Base-by-base conservation (phyloP, 2,329 filamentous ascomycete species). In the Furcasterigmium sp. region DNA sequence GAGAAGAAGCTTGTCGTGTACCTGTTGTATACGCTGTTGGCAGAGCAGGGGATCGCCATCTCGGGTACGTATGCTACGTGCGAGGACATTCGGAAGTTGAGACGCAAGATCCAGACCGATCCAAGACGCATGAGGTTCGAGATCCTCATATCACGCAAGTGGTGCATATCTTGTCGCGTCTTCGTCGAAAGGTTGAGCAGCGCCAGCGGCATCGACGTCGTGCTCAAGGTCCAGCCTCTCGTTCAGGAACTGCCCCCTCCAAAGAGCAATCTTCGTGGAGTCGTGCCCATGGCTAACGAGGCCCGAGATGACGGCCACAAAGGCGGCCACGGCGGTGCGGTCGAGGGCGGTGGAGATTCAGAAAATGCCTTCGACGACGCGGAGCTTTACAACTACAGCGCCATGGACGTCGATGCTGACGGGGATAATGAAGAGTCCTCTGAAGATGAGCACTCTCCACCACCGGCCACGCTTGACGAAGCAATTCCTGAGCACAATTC, bases 1-100 rank as follows among this genome's bases (percentile, higher is more conserved):
- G 67, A 70, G 45, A 62, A 64, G 14, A 70, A 70, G 43, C 56
- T 70, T 0, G 62, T 65, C 0, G 53, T 59, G 0, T 58, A 64
- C 17, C 60, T 58, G 0, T 39, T 67, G 0, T 57, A 56, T 8
- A 41, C 56, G 0, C 46, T 67, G 0, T 51, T 68, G 0, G 15
- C 40, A 3, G 11, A 14, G 0, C 8, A 28, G 18, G 19, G 15
- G 1, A 30, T 34, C 9, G 37, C 11, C 17, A 19, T 21, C 4
- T 4, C 8, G 18, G 35, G 35, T 11, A 37, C 18, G 17, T 32
- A 13, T 29, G 35, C 19, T 18, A 37, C 9, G 5, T 37, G 11
- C 13, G 17, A 20, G n/a, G n/a, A 45, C 11, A 26, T 37, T 15
- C 17, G 14, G 1, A 17, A 23, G 18, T 23, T 45, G 20, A 34